Base-by-base conservation (phyloP, 176 grass and related monocot genomes). In the Hsuehochloa calcarea region DNA sequence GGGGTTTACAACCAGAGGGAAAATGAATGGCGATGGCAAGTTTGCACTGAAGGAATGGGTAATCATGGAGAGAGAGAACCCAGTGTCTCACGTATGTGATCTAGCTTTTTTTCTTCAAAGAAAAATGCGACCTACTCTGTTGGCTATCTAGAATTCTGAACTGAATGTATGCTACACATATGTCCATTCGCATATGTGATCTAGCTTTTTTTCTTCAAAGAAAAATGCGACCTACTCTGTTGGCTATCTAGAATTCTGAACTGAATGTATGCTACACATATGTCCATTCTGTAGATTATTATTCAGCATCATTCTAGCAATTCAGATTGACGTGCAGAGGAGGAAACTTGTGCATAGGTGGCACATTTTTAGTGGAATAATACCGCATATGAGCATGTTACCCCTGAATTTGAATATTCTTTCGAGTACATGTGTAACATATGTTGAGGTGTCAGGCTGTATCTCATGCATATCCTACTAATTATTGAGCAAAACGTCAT, bases 321-420 rank as follows among this genome's bases (percentile, higher is more conserved):
- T 86, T 34, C 12, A 44, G 34, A 63, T 19, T 77, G 31, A 50
- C 10, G 5, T 65, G 23, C n/a, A 22, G 34, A 29, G 46, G 17
- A 26, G 41, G 12, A 60, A 16, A 22, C 23, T 19, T 34, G 47
- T 19, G 13, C 72, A 56, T 37, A 61, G 49, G 20, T 70, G 5
- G 14, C 13, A 17, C 31, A 61, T 20, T 59, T 71, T 78, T 25
- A 49, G 39, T 73, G 15, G 60, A 80, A 41, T 22, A 31, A 47
- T 74, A 58, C 55, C 47, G 55, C 5, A 9, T 65, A 45, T 59
- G 10, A 45, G 27, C 62, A 34, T 44, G 15, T 43, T 20, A 64
- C 58, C 41, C 44, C 54, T 55, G 40, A 70, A 76, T 54, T 65
- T 64, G 71, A 82, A 82, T 86, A 56, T 50, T 23, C 10, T 65